Evolutionary conservation across 2,329 filamentous ascomycete genomes (phyloP).

Genomic region (Magnaporthiopsis incrustans): DNA sequence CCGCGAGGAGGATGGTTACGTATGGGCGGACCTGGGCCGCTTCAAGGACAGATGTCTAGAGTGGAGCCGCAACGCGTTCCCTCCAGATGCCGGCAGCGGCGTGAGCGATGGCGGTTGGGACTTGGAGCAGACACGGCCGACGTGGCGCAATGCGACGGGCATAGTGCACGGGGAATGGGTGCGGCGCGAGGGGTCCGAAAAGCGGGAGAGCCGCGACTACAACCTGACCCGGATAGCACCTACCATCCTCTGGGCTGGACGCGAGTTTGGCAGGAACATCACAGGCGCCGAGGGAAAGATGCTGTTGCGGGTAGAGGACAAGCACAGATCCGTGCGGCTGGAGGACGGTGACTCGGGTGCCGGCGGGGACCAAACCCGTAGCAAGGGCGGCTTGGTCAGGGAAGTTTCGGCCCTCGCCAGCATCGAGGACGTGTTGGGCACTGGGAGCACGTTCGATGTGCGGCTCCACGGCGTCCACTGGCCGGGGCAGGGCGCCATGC

Average conservation of each 20-base stretch:
- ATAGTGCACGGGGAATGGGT: constrained; percentile 71
- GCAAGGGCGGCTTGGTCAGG: constrained; percentile 48
- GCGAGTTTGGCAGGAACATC: constrained; percentile 70
- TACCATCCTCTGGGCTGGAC: constrained; percentile 54
- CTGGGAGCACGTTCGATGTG: constrained; percentile 72
- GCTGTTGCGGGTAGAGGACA: constrained; percentile 57
- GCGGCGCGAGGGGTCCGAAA: constrained; percentile 39
- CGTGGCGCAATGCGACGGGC: constrained; percentile 76
- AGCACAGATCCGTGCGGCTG: constrained; percentile 32
- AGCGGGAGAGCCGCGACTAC: constrained; percentile 34
- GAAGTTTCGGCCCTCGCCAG: constrained; percentile 63
- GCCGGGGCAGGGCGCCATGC: constrained; percentile 66
- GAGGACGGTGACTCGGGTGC: constrained; percentile 10
- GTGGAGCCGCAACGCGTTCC: constrained; percentile 47
- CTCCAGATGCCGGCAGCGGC: constrained; percentile 12
- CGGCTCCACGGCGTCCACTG: constrained; percentile 80
- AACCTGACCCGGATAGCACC: constrained; percentile 61
- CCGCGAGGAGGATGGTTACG: constrained; percentile 63
- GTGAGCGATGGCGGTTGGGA: constrained; percentile 21
- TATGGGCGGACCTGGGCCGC: constrained; percentile 63
- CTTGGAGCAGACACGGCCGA: constrained; percentile 25
- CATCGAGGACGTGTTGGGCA: constrained; percentile 62
- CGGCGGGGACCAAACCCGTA: constrained; percentile 21
- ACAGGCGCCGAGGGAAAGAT: constrained; percentile 66
- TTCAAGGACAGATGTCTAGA: constrained; percentile 60